Base-by-base conservation (phyloP, 768 basidiomycete genomes). In the Lactarius sp. region DNA sequence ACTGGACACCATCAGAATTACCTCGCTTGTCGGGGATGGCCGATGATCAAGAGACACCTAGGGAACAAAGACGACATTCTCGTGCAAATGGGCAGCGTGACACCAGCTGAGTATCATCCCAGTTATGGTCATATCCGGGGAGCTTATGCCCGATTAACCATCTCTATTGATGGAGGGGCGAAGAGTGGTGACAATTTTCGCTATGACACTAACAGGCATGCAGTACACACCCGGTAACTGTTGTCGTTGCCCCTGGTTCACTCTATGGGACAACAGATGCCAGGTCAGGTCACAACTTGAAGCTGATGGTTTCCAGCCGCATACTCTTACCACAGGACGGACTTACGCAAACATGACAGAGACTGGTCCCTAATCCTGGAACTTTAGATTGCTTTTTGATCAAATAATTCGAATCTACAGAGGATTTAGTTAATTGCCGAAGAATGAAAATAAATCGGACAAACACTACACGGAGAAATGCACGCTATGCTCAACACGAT, bases 401-500 rank as follows among this genome's bases (percentile, higher is more conserved):
- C 12, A 91, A 81, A 70, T 92, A 90, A 16, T 79, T 83, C 0
- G 88, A 82, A 75, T 87, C 89, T 92, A 62, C 6, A 33, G 47
- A 1, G 12, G 10, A 52, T 13, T 41, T 20, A 55, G 18, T 34
- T 46, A 27, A 37, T 9, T 4, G 27, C 22, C n/a, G 27, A 12
- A 53, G 33, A 50, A 5, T 41, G 36, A 57, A 13, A 2, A 56
- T 6, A 37, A 37, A 10, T 8, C 36, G 2, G 10, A 37, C 36
- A 27, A 8, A 74, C 84, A 63, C 65, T 7, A 88, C 84, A 85
- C 0, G 74, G 71, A 46, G 70, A 71, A 44, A 80, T 73, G 60
- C 37, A 27, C 13, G 46, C 59, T 84, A 51, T 77, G 74, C 0
- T 82, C 78, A 34, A 78, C 36, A 8, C 36, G 36, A 37, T 37